Conservation (phyloP, 352 stramenopile genomes). For the Globisporangium abappressorium region DNA sequence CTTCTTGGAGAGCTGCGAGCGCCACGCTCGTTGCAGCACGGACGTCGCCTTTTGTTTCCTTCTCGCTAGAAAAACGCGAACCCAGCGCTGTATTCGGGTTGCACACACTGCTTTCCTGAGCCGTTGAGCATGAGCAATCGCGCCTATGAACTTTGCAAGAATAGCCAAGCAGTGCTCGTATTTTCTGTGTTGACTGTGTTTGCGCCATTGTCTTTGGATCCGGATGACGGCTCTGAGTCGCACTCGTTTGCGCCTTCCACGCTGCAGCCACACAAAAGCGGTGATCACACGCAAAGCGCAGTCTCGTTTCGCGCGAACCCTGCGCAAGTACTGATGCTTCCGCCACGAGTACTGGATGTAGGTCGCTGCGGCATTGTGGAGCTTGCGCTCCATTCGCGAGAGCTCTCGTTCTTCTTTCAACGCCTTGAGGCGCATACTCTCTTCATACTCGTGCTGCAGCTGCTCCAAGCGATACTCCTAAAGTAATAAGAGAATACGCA, state of each 20-base stretch:
- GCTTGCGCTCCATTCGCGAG: slow-evolving; percentile 52
- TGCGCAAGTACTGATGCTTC: slow-evolving; percentile 16
- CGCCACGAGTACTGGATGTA: slow-evolving; percentile 75
- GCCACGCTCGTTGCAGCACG: slow-evolving; percentile 49
- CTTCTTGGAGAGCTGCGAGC: slow-evolving; percentile 28
- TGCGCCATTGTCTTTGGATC: slow-evolving; percentile 41
- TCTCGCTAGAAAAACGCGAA: slow-evolving; percentile 13
- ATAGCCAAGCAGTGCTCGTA: slow-evolving; percentile 15
- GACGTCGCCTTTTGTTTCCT: slow-evolving; percentile 14
- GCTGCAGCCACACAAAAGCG: slow-evolving; percentile 30
- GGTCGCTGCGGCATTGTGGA: slow-evolving; percentile 56
- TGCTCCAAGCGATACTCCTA: slow-evolving; percentile 44
- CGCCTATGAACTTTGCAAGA: slow-evolving; percentile 24
- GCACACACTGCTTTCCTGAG: not conserved
- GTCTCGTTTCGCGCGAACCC: slow-evolving; percentile 11
- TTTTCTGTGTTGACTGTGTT: slow-evolving; percentile 4
- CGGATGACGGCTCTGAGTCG: slow-evolving; percentile 25
- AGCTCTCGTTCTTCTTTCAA: slow-evolving; percentile 51
- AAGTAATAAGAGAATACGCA: not conserved
- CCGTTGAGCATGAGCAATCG: slow-evolving; percentile 12
- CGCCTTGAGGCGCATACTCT: slow-evolving; percentile 27
- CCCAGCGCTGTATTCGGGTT: slow-evolving; percentile 33
- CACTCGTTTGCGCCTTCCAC: slow-evolving; percentile 8
- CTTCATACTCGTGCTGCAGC: slow-evolving; percentile 48
- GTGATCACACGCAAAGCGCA: slow-evolving; percentile 31